These are phyloP conservation scores for Prosopis cineraria DNA, from an alignment of 306 rosid genomes.

Conservation along the genomic window DNA sequence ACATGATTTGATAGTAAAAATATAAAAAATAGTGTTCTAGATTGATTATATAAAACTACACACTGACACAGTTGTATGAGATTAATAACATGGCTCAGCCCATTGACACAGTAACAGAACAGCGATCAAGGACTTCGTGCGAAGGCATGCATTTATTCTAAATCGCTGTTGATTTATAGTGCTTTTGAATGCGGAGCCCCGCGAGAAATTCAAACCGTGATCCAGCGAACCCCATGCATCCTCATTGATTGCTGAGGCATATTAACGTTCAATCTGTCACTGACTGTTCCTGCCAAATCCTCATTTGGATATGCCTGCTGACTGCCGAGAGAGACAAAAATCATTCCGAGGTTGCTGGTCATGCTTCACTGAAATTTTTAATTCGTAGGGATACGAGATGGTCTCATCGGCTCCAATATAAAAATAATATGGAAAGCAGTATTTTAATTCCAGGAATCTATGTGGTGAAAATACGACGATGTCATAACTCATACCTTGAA, in stretches of 20 bases:
- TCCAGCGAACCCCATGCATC: neutral
- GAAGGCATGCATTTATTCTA: neutral
- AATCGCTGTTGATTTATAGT: neutral
- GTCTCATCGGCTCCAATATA: slow-evolving; percentile 22
- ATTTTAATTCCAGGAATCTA: slow-evolving; percentile 39
- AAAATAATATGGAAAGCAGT: neutral
- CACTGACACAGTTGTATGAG: neutral
- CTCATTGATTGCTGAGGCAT: neutral
- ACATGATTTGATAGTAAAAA: neutral
- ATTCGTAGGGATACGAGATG: slow-evolving; percentile 39
- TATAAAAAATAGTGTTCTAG: neutral
- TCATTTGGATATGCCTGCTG: slow-evolving; percentile 50
- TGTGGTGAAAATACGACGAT: slow-evolving; percentile 37
- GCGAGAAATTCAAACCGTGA: neutral
- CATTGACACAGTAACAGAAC: neutral
- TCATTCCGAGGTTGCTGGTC: slow-evolving; percentile 56
- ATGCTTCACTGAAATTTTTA: slow-evolving; percentile 59
- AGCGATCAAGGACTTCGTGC: neutral
- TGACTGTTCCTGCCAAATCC: slow-evolving; percentile 67
- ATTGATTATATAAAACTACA: neutral
- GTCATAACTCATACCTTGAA: slow-evolving; percentile 52
- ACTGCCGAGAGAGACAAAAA: slow-evolving; percentile 29
- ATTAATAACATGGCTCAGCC: neutral
- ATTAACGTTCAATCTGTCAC: slow-evolving; percentile 36
- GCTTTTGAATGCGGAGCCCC: neutral